Conservation (phyloP, 148 eudicot species). For the Beta vulgaris region DNA sequence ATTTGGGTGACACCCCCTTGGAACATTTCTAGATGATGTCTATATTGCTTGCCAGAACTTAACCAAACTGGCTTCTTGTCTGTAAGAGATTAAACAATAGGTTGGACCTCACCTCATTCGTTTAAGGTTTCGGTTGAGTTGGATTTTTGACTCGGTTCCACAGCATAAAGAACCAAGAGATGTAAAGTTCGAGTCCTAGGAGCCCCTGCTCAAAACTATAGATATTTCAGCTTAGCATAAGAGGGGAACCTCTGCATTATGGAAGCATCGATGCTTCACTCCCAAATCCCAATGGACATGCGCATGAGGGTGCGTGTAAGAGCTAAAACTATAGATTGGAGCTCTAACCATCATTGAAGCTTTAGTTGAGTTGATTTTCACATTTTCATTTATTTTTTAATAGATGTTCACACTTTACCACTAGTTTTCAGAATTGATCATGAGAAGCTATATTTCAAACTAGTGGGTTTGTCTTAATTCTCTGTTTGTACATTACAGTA, state of each 20-base stretch:
- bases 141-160: not conserved
- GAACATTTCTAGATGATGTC: too few relatives aligned
- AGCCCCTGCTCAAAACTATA: not conserved
- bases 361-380: not conserved
- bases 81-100: not conserved
- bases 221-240: not conserved
- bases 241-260: not conserved
- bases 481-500: constrained; percentile 35
- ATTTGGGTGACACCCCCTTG: too few relatives aligned
- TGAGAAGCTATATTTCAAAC: not conserved
- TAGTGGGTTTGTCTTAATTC: constrained; percentile 15
- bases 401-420: not conserved
- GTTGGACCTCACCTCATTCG: not conserved
- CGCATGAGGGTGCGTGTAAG: not conserved
- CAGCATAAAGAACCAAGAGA: not conserved
- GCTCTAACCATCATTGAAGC: not conserved
- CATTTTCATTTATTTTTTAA: not conserved
- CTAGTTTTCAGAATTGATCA: not conserved
- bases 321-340: not conserved
- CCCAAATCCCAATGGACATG: not conserved
- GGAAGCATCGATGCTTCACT: not conserved
- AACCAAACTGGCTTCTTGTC: too few relatives aligned
- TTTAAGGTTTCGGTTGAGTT: not conserved
- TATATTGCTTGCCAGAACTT: too few relatives aligned
- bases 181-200: not conserved